Evolutionary conservation across 176 grass and related monocot genomes (phyloP), one percentile per base, ranked within the genome.

Genomic region (Olyra latifolia): DNA sequence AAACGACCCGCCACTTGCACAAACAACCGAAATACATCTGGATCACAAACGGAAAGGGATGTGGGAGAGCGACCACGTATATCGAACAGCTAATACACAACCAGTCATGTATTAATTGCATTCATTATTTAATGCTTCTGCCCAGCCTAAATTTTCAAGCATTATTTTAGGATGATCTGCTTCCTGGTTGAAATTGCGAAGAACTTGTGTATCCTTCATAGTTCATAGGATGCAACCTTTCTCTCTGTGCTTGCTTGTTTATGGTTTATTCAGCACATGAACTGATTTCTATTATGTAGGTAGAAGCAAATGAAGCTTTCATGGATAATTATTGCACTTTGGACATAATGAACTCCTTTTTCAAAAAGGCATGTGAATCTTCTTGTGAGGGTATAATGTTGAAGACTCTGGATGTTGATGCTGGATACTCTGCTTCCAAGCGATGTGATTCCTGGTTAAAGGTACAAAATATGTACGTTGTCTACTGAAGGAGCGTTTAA

Each of bases 361-460:
- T 99, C 69, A 80, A 88, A 83, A 69, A 91, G 72, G 90, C 92
- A 71, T 89, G 92, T 4, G 81, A 89, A 46, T 93, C 88, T 77
- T 95, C 92, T 81, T 93, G 96, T 86, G 96, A 95, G 84, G 96
- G 92, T 74, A 98, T 95, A 71, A 95, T 98, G 96, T 80, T 95
- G 40, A 99, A 99, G 76, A 89, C 88, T 82, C 88, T 99, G 60
- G 96, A 99, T 91, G 32, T 88, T 81, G 88, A 99, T 84, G 88
- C 92, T 43, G 83, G 86, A 83, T 99, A 99, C 84, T 93, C 86
- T 84, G 92, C 96, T 47, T 95, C 96, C 63, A 99, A 93, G 66
- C 92, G 88, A 43, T 84, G 90, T 32, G 90, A 93, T 76, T 94
- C 90, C 66, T 99, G 96, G 92, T 80, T 95, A 71, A 95, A 93